These are phyloP conservation scores for Poterioochromonas sp. DNA, from an alignment of 352 stramenopile genomes.

Conservation along the genomic window DNA sequence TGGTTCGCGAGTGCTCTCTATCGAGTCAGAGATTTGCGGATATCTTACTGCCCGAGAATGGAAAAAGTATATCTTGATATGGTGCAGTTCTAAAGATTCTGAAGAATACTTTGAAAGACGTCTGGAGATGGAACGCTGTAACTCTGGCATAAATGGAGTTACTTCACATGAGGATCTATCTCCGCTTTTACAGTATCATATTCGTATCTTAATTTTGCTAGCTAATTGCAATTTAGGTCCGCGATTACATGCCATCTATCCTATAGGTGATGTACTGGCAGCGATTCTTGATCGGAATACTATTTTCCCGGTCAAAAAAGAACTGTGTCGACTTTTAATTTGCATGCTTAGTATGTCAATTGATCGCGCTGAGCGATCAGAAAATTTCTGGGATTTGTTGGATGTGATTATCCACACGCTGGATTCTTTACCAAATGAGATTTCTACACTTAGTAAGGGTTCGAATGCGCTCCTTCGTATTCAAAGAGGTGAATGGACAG, in stretches of 20 bases:
- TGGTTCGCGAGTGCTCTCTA: not conserved
- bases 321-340: not conserved
- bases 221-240: conserved; percentile 21
- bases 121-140: not conserved
- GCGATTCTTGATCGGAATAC: conserved; percentile 1
- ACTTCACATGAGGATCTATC: not conserved
- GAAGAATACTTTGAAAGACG: not conserved
- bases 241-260: conserved; percentile 22
- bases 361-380: conserved; percentile 3
- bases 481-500: conserved; percentile 3
- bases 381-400: conserved; percentile 16
- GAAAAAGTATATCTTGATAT: not conserved
- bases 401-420: not conserved
- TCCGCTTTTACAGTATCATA: conserved; percentile 1
- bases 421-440: not conserved
- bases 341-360: not conserved
- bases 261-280: not conserved
- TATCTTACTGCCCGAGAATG: conserved; percentile 19
- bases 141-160: not conserved
- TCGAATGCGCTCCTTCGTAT: not conserved
- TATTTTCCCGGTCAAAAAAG: conserved; percentile 1
- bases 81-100: not conserved
- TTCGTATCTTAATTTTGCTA: conserved; percentile 4
- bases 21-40: not conserved
- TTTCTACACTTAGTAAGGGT: not conserved